Base-by-base conservation (phyloP, 805 yeast species). In the Starmerella apis region DNA sequence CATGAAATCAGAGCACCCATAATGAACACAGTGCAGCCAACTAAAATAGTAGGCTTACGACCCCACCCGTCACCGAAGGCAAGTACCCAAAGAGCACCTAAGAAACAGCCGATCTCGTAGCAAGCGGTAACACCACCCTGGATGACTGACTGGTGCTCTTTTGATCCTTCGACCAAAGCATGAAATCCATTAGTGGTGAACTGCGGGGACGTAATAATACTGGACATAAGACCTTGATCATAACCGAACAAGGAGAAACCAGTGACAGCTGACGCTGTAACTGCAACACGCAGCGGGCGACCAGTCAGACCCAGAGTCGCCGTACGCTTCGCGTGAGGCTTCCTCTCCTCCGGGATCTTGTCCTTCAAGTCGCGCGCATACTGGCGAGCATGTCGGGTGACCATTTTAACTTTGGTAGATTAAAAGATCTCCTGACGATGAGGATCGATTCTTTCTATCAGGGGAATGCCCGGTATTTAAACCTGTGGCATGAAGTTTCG, bases 101-200 rank as follows among this genome's bases (percentile, higher is more conserved):
- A 71, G 71, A 82, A 79, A 67, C 87, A 81, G 43, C 90, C 94
- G 38, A 83, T 59, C 42, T 83, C 88, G 59, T 82, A 83, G 35
- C 66, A 60, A 1, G 69, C 49, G 10, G 67, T 64, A 30, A 64
- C 81, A 16, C 82, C 84, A 69, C 87, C 88, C 67, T 81, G 86
- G 46, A 70, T 61, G 23, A 80, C 81, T 43, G 78, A 72, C 46
- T 79, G 77, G 57, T 78, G 80, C 47, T 62, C 56, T 18, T 62
- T 50, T 56, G 33, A 16, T 8, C 41, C 32, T 1, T 43, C 43
- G 3, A 27, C n/a, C 13, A 59, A 47, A 13, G 49, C 43, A 10
- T 10, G 20, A 66, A 83, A 81, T 31, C 80, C 83, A 42, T 71
- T 65, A 61, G 74, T 76, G 10, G 45, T 23, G 62, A 83, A 77